These are phyloP conservation scores for Cadophora gregata DNA, from an alignment of 2,329 filamentous ascomycete species.

Conservation along the genomic window DNA sequence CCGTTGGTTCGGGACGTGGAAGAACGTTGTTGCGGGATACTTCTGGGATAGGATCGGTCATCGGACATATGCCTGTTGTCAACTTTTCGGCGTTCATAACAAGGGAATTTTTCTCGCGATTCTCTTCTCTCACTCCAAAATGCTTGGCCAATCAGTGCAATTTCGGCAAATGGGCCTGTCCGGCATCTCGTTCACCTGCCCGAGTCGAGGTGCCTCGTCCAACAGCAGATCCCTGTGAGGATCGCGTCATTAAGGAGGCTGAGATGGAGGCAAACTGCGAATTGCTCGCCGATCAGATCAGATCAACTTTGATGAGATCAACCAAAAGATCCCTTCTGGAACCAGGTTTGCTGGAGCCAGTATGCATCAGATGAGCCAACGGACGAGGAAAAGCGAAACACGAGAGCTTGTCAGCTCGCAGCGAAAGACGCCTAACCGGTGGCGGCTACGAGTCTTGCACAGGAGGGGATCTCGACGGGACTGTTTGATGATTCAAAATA, in stretches of 20 bases:
- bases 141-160: background rate
- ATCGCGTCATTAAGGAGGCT: conserved; percentile 5
- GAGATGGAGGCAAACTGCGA: conserved; percentile 6
- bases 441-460: background rate
- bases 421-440: background rate
- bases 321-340: background rate
- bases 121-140: background rate
- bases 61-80: background rate
- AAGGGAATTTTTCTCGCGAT: background rate
- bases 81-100: background rate
- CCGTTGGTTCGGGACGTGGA: background rate
- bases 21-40: background rate
- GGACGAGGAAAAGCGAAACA: background rate
- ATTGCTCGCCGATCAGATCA: conserved; percentile 1
- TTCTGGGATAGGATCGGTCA: background rate
- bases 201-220: too few species aligned
- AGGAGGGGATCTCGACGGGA: too few species aligned
- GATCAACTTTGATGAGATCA: background rate
- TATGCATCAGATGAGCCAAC: background rate
- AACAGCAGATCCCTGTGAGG: background rate
- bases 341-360: background rate
- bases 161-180: conserved; percentile 4
- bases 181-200: too few species aligned
- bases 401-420: background rate
- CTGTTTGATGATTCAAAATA: conserved; percentile 8